These are phyloP conservation scores for Bertia moriformis DNA, from an alignment of 2,329 filamentous ascomycete genomes.

Conservation along the genomic window DNA sequence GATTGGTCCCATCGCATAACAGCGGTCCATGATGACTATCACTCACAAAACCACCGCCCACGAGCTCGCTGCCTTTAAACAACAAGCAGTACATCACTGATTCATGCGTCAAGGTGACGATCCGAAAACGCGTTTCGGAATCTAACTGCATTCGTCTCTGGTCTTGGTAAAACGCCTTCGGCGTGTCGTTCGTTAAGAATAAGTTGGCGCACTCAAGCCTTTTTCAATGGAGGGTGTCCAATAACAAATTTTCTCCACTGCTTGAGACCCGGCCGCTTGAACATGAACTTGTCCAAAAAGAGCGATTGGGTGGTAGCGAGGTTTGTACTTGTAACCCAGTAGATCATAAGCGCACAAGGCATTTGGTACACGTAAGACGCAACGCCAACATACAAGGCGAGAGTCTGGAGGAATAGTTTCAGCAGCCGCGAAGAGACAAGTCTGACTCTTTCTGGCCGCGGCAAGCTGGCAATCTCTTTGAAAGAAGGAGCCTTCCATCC, in stretches of 20 bases:
- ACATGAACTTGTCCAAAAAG: not conserved
- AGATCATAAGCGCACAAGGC: not conserved
- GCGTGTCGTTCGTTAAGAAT: too few relatives aligned
- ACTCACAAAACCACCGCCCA: too few relatives aligned
- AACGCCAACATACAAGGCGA: not conserved
- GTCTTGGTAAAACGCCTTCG: too few relatives aligned
- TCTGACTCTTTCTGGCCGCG: not conserved
- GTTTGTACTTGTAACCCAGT: conserved; percentile 1
- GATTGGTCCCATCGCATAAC: too few relatives aligned
- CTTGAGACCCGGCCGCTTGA: not conserved
- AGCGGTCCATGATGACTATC: too few relatives aligned
- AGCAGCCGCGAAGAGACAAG: not conserved
- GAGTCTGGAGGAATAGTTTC: not conserved
- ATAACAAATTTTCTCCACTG: not conserved
- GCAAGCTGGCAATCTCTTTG: not conserved
- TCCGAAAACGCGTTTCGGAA: too few relatives aligned
- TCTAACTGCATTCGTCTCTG: too few relatives aligned
- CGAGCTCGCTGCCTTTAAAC: too few relatives aligned
- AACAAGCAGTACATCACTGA: too few relatives aligned
- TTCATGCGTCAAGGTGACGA: too few relatives aligned
- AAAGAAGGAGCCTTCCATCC: not conserved
- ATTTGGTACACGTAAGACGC: not conserved
- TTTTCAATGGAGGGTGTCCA: not conserved
- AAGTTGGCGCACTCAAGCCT: too few relatives aligned
- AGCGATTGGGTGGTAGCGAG: not conserved